Evolutionary conservation across 345 rosid species (phyloP), one percentile per base, ranked within the genome.

Genomic region (Hypericum androsaemum): DNA sequence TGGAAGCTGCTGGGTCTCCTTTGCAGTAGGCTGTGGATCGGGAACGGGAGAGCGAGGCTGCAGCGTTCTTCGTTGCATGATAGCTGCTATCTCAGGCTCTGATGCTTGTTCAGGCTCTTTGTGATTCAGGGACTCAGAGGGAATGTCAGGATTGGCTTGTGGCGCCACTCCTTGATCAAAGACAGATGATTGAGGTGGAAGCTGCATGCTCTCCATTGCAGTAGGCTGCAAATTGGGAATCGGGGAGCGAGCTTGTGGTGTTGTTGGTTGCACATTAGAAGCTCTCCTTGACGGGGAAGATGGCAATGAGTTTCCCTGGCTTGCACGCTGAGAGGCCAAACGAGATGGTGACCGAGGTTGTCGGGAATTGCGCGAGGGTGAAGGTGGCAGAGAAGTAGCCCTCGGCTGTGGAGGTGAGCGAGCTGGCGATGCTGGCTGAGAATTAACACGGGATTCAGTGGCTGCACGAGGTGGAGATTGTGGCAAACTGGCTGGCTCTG

Each of bases 231-330:
- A 38, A 61, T 48, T 68, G 60, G 60, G 77, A 10, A 56, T 41
- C 7, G 71, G 66, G 48, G 77, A 65, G 12, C 51, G 37, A 32
- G 61, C 51, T 58, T 37, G 54, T 36, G 72, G 37, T 42, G 50
- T 51, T 63, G 59, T 48, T 60, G 64, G 50, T 40, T 6, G 65
- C 52, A 10, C 43, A 54, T 61, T 57, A 9, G 47, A 37, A 10
- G 56, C 52, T 50, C 7, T 59, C 28, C 35, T 68, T 38, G 79
- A 59, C 12, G 72, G 73, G 50, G 82, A 70, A 45, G 69, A 58
- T 47, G 60, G 53, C 46, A 12, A 52, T 28, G 60, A 5, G 6
- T 62, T 37, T 55, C 49, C 49, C 71, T 58, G 65, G 39, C 53
- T 65, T 45, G 51, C 37, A 50, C 51, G 56, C 41, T 35, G 71